These are phyloP conservation scores for Pyronema domesticum DNA, from an alignment of 495 filamentous ascomycete species.

Conservation along the genomic window DNA sequence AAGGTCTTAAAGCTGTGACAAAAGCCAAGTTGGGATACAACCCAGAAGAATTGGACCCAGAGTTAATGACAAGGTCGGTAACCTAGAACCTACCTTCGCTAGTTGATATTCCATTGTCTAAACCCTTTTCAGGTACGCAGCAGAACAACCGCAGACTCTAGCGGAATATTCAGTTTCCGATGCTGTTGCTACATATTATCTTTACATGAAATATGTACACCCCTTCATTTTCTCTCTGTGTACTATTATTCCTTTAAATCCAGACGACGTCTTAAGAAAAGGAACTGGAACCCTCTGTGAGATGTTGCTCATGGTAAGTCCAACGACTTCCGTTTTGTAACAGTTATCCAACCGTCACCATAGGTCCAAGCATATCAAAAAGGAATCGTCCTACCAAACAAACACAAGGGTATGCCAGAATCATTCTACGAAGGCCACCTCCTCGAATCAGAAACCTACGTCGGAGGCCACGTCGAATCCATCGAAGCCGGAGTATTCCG, in stretches of 20 bases:
- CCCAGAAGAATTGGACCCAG: slow-evolving; percentile 91
- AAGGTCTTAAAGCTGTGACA: slow-evolving; percentile 93
- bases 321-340: slow-evolving; percentile 1
- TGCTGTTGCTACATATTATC: slow-evolving; percentile 94
- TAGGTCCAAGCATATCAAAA: slow-evolving; percentile 74
- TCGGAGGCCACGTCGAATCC: slow-evolving; percentile 97
- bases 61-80: slow-evolving; percentile 68
- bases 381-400: slow-evolving; percentile 86
- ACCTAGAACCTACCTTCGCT: background rate
- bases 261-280: slow-evolving; percentile 83
- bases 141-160: slow-evolving; percentile 76
- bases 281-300: slow-evolving; percentile 96
- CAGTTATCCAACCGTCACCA: slow-evolving; percentile 8
- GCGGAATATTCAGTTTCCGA: slow-evolving; percentile 98
- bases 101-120: background rate
- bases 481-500: slow-evolving; percentile 97
- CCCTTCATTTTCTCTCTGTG: slow-evolving; percentile 98
- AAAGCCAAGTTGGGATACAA: slow-evolving; percentile 96
- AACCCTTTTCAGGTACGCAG: slow-evolving; percentile 41
- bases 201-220: slow-evolving; percentile 99
- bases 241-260: slow-evolving; percentile 83
- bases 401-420: slow-evolving; percentile 79
- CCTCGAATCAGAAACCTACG: slow-evolving; percentile 91
- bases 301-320: slow-evolving; percentile 75
- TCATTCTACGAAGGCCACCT: slow-evolving; percentile 93